Percentiles rank a stretch among this genome's conserved stretches.
Conservation (phyloP, 495 filamentous ascomycete species). For the Podospora fimiseda region DNA sequence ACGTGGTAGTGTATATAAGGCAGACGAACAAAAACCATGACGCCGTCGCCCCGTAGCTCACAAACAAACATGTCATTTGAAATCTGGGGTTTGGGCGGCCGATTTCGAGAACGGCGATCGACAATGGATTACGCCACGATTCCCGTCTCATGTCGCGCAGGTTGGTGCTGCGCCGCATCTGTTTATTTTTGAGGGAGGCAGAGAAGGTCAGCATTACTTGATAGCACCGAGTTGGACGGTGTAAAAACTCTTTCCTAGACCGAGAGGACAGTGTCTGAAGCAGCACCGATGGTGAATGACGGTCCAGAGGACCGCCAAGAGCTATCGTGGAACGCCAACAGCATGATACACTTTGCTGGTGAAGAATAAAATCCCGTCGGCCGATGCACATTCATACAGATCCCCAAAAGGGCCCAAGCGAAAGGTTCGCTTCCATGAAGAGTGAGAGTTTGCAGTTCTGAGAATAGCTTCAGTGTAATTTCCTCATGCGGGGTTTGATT, state of each 20-base stretch:
- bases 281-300: no score
- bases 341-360: not conserved
- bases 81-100: not conserved
- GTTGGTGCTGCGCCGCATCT: constrained; percentile 3
- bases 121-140: constrained; percentile 3
- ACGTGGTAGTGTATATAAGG: no score
- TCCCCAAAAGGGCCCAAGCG: not conserved
- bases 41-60: no score
- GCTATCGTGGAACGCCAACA: no score
- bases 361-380: not conserved
- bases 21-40: no score
- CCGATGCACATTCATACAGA: not conserved
- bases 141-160: not conserved
- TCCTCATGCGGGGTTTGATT: constrained; percentile 6
- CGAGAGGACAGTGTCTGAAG: no score
- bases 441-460: not conserved
- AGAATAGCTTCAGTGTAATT: constrained; percentile 8
- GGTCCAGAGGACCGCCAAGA: no score
- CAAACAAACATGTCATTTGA: not conserved
- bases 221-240: not conserved
- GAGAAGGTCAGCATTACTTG: not conserved
- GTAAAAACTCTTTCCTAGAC: not conserved
- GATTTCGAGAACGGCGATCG: not conserved
- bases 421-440: not conserved
- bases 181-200: constrained; percentile 4